Percentiles rank a stretch among this genome's conserved stretches.
Evolutionary conservation across 495 filamentous ascomycete genomes (phyloP).

Genomic region (Podospora tetraspora): DNA sequence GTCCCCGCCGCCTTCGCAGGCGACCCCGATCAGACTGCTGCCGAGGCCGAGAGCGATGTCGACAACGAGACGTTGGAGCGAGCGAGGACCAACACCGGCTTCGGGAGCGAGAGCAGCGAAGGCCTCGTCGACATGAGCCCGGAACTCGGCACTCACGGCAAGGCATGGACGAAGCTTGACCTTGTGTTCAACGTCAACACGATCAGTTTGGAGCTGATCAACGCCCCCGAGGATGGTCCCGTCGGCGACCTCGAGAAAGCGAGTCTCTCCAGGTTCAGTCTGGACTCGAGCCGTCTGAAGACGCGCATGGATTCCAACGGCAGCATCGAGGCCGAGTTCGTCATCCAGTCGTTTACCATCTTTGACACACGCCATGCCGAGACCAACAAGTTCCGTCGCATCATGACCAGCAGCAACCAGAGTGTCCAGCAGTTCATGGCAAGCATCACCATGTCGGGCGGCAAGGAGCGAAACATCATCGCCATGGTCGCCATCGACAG

Average conservation of each 20-base stretch:
- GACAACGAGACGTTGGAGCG: constrained; percentile 41
- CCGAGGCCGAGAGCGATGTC: constrained; percentile 48
- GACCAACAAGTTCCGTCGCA: constrained; percentile 92
- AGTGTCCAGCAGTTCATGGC: constrained; percentile 98
- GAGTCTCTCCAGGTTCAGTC: constrained; percentile 86
- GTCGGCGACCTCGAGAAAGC: constrained; percentile 71
- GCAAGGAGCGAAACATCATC: constrained; percentile 74
- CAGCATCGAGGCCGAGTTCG: constrained; percentile 85
- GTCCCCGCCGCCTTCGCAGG: constrained; percentile 81
- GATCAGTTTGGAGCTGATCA: constrained; percentile 81
- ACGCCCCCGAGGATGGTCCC: constrained; percentile 66
- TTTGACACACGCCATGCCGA: constrained; percentile 79
- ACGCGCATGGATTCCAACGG: constrained; percentile 91
- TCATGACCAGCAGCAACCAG: constrained; percentile 95
- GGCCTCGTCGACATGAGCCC: constrained; percentile 54
- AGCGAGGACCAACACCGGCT: constrained; percentile 44
- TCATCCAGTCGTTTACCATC: constrained; percentile 93
- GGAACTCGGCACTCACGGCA: constrained; percentile 56
- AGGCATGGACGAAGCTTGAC: constrained; percentile 89
- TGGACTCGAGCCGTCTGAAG: constrained; percentile 88
- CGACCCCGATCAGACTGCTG: constrained; percentile 63
- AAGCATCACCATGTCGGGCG: constrained; percentile 85
- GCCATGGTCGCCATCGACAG: constrained; percentile 94
- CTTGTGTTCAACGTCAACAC: constrained; percentile 85
- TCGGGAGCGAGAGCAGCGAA: constrained; percentile 35